A percentile compares a stretch with the other conserved stretches of the same genome.
These are phyloP conservation scores for Annona cherimola DNA, from an alignment of 164 flowering plant species.

Conservation along the genomic window DNA sequence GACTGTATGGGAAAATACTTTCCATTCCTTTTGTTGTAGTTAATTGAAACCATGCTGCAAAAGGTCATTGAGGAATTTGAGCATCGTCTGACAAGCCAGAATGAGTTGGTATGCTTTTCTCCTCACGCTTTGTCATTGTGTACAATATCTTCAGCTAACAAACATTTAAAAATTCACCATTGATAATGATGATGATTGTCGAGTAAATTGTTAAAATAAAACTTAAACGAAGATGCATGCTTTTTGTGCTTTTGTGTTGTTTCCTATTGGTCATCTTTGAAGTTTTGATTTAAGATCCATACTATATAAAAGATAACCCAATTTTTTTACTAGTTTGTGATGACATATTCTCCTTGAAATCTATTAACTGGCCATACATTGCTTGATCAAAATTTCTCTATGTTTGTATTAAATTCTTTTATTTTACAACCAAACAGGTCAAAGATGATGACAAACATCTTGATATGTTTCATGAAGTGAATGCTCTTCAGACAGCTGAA, in stretches of 20 bases:
- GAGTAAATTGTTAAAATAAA: no score
- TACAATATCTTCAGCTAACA: background rate
- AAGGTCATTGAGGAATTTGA: slow-evolving; percentile 87
- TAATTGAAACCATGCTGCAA: slow-evolving; percentile 71
- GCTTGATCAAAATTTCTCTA: background rate
- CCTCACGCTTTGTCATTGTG: no score
- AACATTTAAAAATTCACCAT: no score
- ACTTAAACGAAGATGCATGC: no score
- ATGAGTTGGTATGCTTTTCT: slow-evolving; percentile 15
- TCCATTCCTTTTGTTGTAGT: slow-evolving; percentile 30
- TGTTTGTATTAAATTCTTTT: background rate
- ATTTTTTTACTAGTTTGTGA: background rate
- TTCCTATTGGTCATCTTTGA: no score
- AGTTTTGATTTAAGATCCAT: background rate
- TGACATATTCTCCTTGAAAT: background rate
- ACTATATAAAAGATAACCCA: background rate
- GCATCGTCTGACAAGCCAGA: slow-evolving; percentile 47
- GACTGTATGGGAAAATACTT: background rate
- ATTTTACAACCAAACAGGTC: slow-evolving; percentile 6
- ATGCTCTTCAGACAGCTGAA: slow-evolving; percentile 2
- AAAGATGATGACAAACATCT: slow-evolving; percentile 4
- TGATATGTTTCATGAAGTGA: slow-evolving; percentile 9
- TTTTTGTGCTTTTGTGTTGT: no score
- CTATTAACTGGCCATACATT: background rate
- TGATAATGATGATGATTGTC: no score